A percentile compares a stretch with the other conserved stretches of the same genome.
phyloP scores from a whole-genome alignment of 306 rosid genomes.

The Inga leiocalycina region DNA sequence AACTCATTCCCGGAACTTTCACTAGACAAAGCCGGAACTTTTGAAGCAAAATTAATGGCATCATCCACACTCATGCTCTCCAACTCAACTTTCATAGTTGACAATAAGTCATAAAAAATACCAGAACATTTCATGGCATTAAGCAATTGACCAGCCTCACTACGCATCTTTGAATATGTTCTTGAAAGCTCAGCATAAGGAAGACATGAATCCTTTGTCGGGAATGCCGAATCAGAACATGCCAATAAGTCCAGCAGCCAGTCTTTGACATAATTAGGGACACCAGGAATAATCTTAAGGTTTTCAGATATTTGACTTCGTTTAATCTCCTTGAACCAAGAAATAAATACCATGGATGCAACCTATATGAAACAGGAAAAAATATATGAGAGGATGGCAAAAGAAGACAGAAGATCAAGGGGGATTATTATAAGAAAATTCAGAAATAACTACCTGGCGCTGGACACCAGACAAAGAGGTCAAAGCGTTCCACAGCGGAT shows the following conservation, averaged over 20 bases:
- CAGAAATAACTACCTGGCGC: slow-evolving; percentile 71
- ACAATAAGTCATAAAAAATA: slow-evolving; percentile 52
- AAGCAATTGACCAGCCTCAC: slow-evolving; percentile 79
- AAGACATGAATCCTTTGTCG: slow-evolving; percentile 80
- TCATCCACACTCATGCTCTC: slow-evolving; percentile 80
- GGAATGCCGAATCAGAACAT: slow-evolving; percentile 83
- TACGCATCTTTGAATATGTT: slow-evolving; percentile 92
- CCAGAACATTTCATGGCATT: slow-evolving; percentile 60
- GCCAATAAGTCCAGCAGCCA: slow-evolving; percentile 88
- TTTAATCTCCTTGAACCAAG: slow-evolving; percentile 87
- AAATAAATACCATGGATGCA: slow-evolving; percentile 84
- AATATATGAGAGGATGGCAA: slow-evolving; percentile 7
- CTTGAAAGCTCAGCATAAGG: slow-evolving; percentile 91
- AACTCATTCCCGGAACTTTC: slow-evolving; percentile 55
- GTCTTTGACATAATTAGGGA: slow-evolving; percentile 44
- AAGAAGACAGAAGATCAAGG: slow-evolving; percentile 15
- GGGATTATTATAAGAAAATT: slow-evolving; percentile 13
- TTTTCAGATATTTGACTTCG: slow-evolving; percentile 34
- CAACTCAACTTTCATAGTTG: slow-evolving; percentile 52
- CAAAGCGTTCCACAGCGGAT: slow-evolving; percentile 78
- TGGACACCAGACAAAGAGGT: slow-evolving; percentile 80
- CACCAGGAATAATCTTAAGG: slow-evolving; percentile 42
- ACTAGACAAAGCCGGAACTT: slow-evolving; percentile 55
- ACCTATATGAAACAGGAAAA: slow-evolving; percentile 54
- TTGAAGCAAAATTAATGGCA: slow-evolving; percentile 85